Evolutionary conservation across 352 stramenopile species (phyloP).

Genomic region (Elongisporangium anandrum): DNA sequence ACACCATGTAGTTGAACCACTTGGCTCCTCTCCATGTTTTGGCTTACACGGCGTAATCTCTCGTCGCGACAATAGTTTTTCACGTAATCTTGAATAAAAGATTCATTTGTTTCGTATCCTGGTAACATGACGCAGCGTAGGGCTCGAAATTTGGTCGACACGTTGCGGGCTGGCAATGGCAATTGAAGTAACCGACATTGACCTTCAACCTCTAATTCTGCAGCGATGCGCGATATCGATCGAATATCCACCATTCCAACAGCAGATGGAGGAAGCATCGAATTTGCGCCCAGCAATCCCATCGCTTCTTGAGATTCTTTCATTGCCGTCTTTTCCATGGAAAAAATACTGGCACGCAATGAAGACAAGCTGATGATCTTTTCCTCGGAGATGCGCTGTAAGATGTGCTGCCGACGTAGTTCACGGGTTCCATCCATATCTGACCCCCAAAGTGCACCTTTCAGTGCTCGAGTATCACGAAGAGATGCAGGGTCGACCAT

Average conservation of each 20-base stretch:
- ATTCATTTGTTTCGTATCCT: constrained; percentile 63
- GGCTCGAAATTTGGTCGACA: constrained; percentile 75
- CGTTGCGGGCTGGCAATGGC: constrained; percentile 62
- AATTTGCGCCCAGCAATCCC: neutral
- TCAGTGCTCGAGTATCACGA: constrained; percentile 23
- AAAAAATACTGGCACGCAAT: constrained; percentile 68
- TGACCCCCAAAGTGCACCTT: constrained; percentile 43
- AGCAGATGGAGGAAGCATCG: constrained; percentile 4
- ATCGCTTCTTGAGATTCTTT: constrained; percentile 8
- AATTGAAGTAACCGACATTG: constrained; percentile 54
- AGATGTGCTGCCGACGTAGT: constrained; percentile 55
- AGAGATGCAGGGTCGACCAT: neutral
- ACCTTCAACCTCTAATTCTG: constrained; percentile 50
- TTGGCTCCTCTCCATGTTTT: constrained; percentile 50
- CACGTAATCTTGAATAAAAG: constrained; percentile 67
- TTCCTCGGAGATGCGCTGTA: constrained; percentile 51
- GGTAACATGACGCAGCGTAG: constrained; percentile 63
- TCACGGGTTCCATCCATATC: constrained; percentile 60
- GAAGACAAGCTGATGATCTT: constrained; percentile 81
- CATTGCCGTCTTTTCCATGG: constrained; percentile 43
- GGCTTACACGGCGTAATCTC: constrained; percentile 58
- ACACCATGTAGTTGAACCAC: constrained; percentile 44
- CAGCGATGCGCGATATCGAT: constrained; percentile 66
- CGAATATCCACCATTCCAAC: constrained; percentile 67
- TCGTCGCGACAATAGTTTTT: constrained; percentile 78